phyloP scores from a whole-genome alignment of 2,329 filamentous ascomycete species.

The Bipolaris zeicola region DNA sequence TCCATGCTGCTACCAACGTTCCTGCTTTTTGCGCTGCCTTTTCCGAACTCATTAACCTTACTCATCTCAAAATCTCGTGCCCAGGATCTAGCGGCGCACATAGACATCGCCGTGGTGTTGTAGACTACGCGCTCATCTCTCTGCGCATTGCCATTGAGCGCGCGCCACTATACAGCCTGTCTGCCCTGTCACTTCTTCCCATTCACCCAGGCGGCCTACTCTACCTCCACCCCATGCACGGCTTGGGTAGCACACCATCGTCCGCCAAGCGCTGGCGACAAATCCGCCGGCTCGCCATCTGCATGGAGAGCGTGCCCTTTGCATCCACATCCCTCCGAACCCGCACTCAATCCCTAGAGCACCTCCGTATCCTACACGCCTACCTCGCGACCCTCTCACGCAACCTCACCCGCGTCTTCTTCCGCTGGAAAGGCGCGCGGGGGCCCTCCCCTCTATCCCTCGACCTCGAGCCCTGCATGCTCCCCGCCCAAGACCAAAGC shows the following conservation, averaged over 20 bases:
- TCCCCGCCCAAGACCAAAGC: slow-evolving; percentile 52
- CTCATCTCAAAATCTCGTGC: slow-evolving; percentile 76
- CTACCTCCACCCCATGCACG: slow-evolving; percentile 75
- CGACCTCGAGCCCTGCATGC: slow-evolving; percentile 71
- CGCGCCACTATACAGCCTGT: slow-evolving; percentile 67
- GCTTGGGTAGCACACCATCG: slow-evolving; percentile 75
- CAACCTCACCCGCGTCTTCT: slow-evolving; percentile 71
- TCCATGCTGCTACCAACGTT: slow-evolving; percentile 88
- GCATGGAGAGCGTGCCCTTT: slow-evolving; percentile 72
- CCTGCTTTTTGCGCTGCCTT: slow-evolving; percentile 81
- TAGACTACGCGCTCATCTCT: slow-evolving; percentile 89
- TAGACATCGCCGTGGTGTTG: slow-evolving; percentile 74
- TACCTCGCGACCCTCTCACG: slow-evolving; percentile 75
- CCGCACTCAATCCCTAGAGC: slow-evolving; percentile 69
- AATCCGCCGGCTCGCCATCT: slow-evolving; percentile 74
- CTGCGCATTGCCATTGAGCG: slow-evolving; percentile 82
- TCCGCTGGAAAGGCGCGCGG: slow-evolving; percentile 75
- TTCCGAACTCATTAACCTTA: slow-evolving; percentile 69
- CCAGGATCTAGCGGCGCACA: slow-evolving; percentile 70
- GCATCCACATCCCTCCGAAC: slow-evolving; percentile 57
- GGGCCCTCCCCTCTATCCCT: slow-evolving; percentile 77
- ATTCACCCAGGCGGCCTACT: slow-evolving; percentile 77
- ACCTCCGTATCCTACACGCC: slow-evolving; percentile 69
- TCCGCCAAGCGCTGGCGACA: slow-evolving; percentile 77
- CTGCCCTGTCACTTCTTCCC: slow-evolving; percentile 72